A percentile compares a stretch with the other conserved stretches of the same genome.
phyloP scores from a whole-genome alignment of 169 alveolate genomes.

The Cryptosporidium felis region DNA sequence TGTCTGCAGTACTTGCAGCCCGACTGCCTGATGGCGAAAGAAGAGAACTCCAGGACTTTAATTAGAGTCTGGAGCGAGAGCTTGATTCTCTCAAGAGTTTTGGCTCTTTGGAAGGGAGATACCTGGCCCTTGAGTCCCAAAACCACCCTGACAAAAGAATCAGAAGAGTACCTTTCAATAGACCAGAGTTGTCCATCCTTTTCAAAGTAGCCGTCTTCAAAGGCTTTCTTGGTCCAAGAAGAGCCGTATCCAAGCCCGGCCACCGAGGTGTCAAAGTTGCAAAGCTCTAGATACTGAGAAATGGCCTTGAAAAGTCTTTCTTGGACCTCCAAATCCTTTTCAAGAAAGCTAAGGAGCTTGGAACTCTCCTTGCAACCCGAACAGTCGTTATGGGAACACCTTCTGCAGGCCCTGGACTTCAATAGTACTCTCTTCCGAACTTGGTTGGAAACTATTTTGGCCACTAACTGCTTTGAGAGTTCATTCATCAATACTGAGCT shows the following conservation, averaged over 20 bases:
- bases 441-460: constrained; percentile 7
- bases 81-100: constrained; percentile 36
- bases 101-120: not conserved
- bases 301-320: not conserved
- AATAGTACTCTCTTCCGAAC: constrained; percentile 6
- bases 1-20: constrained; percentile 3
- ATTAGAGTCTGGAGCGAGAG: not conserved
- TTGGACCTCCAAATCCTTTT: not conserved
- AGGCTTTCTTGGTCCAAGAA: not conserved
- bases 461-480: not conserved
- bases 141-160: constrained; percentile 2
- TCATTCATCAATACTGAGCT: constrained; percentile 20
- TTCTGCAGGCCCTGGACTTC: not conserved
- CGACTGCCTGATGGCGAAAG: not conserved
- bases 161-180: constrained; percentile 19
- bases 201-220: not conserved
- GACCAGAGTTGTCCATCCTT: constrained; percentile 38
- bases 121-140: not conserved
- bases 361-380: not conserved
- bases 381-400: not conserved
- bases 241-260: not conserved
- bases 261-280: constrained; percentile 1
- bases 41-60: not conserved
- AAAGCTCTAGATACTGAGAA: not conserved
- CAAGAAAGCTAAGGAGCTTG: not conserved